These are phyloP conservation scores for Limnomonas spitsbergensis DNA, from an alignment of 139 green algal genomes.

Conservation along the genomic window DNA sequence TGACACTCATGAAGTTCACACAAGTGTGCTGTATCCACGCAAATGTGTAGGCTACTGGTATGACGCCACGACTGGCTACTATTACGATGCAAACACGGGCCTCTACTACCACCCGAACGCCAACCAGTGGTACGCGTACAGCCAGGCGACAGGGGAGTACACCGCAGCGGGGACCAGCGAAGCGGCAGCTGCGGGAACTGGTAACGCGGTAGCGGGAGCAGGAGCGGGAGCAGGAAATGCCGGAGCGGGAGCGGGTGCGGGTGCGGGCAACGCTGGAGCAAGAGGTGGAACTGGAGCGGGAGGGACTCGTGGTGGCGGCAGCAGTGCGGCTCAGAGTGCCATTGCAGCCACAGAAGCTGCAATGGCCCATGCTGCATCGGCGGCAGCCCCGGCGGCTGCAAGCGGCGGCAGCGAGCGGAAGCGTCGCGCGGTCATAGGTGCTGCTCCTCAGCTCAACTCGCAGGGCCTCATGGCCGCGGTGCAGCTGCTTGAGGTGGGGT, in stretches of 20 bases:
- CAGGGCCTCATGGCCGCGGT: conserved; percentile 25
- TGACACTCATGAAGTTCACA: too few species aligned
- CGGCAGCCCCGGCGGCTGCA: neutral
- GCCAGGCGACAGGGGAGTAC: conserved; percentile 17
- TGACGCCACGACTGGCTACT: conserved; percentile 23
- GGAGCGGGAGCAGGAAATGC: too few species aligned
- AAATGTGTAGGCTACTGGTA: conserved; percentile 22
- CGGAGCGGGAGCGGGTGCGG: too few species aligned
- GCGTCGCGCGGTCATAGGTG: conserved; percentile 30
- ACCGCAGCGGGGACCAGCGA: neutral
- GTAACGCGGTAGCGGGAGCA: neutral
- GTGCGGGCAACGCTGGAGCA: too few species aligned
- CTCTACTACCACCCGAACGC: conserved; percentile 16
- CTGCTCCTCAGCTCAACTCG: conserved; percentile 29
- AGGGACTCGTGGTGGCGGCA: too few species aligned
- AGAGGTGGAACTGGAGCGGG: too few species aligned
- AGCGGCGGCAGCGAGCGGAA: neutral
- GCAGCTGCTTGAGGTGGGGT: neutral
- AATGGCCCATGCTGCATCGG: too few species aligned
- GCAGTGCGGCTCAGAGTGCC: neutral
- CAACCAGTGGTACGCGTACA: conserved; percentile 23
- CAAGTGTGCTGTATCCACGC: too few species aligned
- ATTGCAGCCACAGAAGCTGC: neutral
- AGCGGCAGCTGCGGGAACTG: conserved; percentile 11
- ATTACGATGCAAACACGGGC: conserved; percentile 24